Percentiles rank a stretch among this genome's conserved stretches.
Evolutionary conservation across 2,329 filamentous ascomycete species (phyloP).

Genomic region (Fusarium succisae): DNA sequence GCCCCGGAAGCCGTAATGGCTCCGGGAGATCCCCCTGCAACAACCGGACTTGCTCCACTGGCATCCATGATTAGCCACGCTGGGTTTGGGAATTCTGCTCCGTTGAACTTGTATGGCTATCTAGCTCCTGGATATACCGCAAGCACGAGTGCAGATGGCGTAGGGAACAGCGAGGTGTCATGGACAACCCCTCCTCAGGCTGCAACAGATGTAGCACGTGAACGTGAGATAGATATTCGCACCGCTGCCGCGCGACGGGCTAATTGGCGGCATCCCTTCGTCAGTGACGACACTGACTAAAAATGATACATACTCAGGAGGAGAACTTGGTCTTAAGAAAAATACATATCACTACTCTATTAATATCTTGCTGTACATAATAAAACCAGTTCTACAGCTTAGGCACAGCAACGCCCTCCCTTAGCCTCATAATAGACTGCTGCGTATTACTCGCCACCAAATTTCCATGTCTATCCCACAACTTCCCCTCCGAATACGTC

Average conservation of each 20-base stretch:
- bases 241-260: not conserved
- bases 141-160: too few relatives aligned
- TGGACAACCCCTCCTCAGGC: too few relatives aligned
- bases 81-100: fast-evolving
- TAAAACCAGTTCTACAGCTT: not conserved
- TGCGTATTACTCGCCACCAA: conserved; percentile 60
- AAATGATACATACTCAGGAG: fast-evolving
- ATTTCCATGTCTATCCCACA: conserved; percentile 56
- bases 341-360: not conserved
- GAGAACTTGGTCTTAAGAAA: not conserved
- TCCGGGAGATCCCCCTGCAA: fast-evolving
- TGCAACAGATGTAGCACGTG: not conserved
- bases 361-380: not conserved
- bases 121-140: fast-evolving
- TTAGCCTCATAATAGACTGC: conserved; percentile 51
- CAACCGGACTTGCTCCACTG: not conserved
- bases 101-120: not conserved
- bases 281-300: not conserved
- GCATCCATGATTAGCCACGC: fast-evolving
- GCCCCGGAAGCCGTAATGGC: not conserved
- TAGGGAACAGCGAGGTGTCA: fast-evolving
- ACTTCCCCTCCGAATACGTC: conserved; percentile 54
- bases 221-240: not conserved
- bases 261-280: not conserved
- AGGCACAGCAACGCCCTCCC: not conserved